These are phyloP conservation scores for Ascosphaera aggregata DNA, from an alignment of 2,329 filamentous ascomycete genomes.

Conservation along the genomic window DNA sequence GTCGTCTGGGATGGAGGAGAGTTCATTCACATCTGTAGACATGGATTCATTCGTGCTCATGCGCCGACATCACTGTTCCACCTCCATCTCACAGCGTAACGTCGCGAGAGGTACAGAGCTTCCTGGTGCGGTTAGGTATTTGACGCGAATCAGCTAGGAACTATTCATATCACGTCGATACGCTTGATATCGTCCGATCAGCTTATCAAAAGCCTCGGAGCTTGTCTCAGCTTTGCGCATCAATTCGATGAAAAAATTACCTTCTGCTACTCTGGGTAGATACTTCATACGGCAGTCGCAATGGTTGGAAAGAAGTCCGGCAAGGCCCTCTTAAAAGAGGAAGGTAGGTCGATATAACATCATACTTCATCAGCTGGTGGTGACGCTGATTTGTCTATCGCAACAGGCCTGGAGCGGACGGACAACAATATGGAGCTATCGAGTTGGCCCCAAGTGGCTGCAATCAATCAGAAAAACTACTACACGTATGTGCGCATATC, in stretches of 20 bases:
- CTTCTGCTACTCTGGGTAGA: not conserved
- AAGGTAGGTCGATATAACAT: slow-evolving; percentile 18
- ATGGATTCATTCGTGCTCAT: too few relatives aligned
- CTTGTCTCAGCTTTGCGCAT: too few relatives aligned
- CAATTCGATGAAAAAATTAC: too few relatives aligned
- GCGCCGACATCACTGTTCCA: too few relatives aligned
- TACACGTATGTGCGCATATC: slow-evolving; percentile 53
- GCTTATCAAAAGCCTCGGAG: not conserved
- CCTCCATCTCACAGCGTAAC: too few relatives aligned
- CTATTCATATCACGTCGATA: too few relatives aligned
- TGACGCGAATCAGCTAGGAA: too few relatives aligned
- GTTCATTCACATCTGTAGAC: too few relatives aligned
- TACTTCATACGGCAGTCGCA: slow-evolving; percentile 6
- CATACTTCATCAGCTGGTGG: not conserved
- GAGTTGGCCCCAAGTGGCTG: slow-evolving; percentile 73
- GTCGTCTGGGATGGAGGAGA: too few relatives aligned
- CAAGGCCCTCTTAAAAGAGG: slow-evolving; percentile 36
- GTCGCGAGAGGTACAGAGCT: too few relatives aligned
- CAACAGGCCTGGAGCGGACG: slow-evolving; percentile 67
- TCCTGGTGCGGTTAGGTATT: too few relatives aligned
- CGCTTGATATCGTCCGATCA: too few relatives aligned
- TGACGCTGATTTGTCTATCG: slow-evolving; percentile 2
- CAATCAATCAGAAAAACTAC: slow-evolving; percentile 99
- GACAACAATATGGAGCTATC: slow-evolving; percentile 97
- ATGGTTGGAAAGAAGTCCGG: slow-evolving; percentile 47